Conservation (phyloP, 1,284 basidiomycete genomes). For the Puccinia brachypodii region DNA sequence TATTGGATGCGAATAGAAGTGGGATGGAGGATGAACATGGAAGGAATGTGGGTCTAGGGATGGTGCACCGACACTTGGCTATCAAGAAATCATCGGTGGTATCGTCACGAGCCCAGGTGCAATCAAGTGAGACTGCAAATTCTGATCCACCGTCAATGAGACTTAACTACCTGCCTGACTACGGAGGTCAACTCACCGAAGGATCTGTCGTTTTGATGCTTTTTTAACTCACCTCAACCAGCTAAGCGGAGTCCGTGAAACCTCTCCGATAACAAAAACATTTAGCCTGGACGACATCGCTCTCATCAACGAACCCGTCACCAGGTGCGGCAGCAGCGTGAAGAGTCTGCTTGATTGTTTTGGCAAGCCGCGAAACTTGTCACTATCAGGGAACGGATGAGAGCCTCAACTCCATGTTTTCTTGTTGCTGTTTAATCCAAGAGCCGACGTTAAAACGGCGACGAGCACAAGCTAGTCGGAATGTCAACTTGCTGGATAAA, state of each 20-base stretch:
- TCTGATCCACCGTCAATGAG: too few species aligned
- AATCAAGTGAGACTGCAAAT: not conserved
- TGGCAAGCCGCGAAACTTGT: not conserved
- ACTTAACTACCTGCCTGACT: not conserved
- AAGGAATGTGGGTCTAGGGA: not conserved
- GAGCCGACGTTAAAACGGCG: too few species aligned
- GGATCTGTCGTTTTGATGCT: not conserved
- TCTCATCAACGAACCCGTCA: not conserved
- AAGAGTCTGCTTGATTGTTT: not conserved
- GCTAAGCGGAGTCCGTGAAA: not conserved
- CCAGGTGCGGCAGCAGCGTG: not conserved
- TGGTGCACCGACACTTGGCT: not conserved
- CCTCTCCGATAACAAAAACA: not conserved
- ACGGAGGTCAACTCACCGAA: not conserved
- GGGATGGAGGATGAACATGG: not conserved
- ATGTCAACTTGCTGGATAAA: too few species aligned
- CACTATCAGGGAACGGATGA: too few species aligned
- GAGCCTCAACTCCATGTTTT: too few species aligned
- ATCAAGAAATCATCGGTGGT: not conserved
- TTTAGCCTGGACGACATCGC: too few species aligned
- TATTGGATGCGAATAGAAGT: not conserved
- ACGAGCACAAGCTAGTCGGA: too few species aligned
- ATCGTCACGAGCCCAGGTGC: not conserved
- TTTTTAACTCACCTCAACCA: not conserved
- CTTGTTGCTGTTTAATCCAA: too few species aligned